Percentiles rank a stretch among this genome's conserved stretches.
These are phyloP conservation scores for Leishmania lainsoni DNA, from an alignment of 208 protist species.

Conservation along the genomic window DNA sequence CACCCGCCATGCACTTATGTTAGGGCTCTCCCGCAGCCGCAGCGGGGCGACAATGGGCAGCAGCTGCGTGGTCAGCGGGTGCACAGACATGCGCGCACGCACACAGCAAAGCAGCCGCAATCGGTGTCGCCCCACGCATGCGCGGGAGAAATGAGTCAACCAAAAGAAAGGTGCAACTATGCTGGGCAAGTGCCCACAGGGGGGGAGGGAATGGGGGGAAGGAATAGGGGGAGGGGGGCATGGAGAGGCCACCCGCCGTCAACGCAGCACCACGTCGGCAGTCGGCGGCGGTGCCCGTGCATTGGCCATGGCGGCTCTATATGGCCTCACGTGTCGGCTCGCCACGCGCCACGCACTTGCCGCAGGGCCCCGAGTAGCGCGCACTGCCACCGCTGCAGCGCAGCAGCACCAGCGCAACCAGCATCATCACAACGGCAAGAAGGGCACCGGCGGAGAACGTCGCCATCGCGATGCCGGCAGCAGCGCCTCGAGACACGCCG, in stretches of 20 bases:
- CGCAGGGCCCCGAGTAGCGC: neutral
- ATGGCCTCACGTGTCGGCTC: no score
- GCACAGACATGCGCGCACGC: conserved; percentile 1
- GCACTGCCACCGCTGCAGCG: conserved; percentile 1
- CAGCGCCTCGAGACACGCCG: conserved; percentile 14
- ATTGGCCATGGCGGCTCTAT: neutral
- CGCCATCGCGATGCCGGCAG: conserved; percentile 18
- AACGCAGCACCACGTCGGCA: neutral
- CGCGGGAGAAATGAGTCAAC: neutral
- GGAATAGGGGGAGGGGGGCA: neutral
- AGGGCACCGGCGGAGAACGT: conserved; percentile 10
- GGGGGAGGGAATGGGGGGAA: neutral
- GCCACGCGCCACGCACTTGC: neutral
- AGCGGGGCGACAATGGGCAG: neutral
- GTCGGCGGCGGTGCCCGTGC: neutral
- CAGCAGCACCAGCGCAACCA: conserved; percentile 8
- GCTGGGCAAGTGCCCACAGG: neutral
- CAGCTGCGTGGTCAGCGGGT: neutral
- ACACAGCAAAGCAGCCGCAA: neutral
- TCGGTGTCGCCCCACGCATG: neutral
- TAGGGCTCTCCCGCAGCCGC: neutral
- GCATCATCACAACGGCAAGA: neutral
- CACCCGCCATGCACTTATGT: neutral
- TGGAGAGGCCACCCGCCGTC: neutral
- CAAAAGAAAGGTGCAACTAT: neutral